phyloP scores from a whole-genome alignment of 1,284 basidiomycete species.

The Microbotryomycetes sp. region DNA sequence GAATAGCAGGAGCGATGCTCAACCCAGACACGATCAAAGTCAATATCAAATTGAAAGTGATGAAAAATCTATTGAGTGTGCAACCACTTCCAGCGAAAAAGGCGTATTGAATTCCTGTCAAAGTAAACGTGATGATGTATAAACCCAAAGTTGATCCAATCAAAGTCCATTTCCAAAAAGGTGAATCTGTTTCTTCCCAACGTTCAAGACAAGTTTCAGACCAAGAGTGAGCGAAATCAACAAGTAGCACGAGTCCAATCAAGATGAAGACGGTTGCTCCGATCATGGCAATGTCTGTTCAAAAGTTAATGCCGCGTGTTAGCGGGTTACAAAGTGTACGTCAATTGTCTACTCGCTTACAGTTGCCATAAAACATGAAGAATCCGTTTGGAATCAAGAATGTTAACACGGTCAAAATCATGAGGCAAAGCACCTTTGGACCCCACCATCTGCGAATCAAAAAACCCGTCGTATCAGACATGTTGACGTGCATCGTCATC shows the following conservation, averaged over 20 bases:
- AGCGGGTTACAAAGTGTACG: no score
- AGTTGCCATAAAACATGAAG: slow-evolving; percentile 96
- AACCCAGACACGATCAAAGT: slow-evolving; percentile 73
- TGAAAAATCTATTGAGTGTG: slow-evolving; percentile 88
- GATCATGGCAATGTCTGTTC: slow-evolving; percentile 54
- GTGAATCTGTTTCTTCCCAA: slow-evolving; percentile 65
- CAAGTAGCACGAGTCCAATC: slow-evolving; percentile 91
- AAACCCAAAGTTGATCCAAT: slow-evolving; percentile 86
- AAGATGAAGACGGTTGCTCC: slow-evolving; percentile 88
- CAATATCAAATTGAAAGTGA: slow-evolving; percentile 83
- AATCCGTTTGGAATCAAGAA: slow-evolving; percentile 93
- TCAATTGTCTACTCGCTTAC: no score
- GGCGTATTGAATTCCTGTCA: slow-evolving; percentile 81
- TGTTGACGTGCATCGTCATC: no score
- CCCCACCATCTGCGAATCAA: slow-evolving; percentile 80
- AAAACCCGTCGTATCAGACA: background rate
- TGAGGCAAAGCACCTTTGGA: slow-evolving; percentile 83
- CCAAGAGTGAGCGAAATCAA: slow-evolving; percentile 99
- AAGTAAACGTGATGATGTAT: slow-evolving; percentile 73
- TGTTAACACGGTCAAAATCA: slow-evolving; percentile 65
- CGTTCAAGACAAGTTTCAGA: slow-evolving; percentile 93
- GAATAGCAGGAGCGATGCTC: slow-evolving; percentile 77
- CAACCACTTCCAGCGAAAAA: slow-evolving; percentile 87
- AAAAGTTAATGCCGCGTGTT: no score
- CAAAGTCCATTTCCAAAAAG: slow-evolving; percentile 93